A percentile compares a stretch with the other conserved stretches of the same genome.
These are phyloP conservation scores for Suillus ampliporus DNA, from an alignment of 768 basidiomycete genomes.

Conservation along the genomic window DNA sequence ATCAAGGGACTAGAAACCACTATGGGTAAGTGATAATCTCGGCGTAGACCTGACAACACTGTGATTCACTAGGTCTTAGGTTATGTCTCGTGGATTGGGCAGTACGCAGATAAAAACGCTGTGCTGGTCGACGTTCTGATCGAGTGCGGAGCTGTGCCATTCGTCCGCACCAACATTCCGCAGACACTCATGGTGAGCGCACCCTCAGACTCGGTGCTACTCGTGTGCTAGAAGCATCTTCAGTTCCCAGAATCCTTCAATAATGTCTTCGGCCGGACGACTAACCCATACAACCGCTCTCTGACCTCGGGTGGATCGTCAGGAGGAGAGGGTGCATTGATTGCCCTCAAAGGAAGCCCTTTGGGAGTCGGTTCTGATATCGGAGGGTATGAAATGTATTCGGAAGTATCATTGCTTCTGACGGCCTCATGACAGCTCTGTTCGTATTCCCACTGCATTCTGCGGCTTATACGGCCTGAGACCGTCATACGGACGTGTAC, in stretches of 20 bases:
- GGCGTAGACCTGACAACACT: too few relatives aligned
- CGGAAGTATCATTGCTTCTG: not conserved
- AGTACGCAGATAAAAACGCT: too few relatives aligned
- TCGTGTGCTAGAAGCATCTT: not conserved
- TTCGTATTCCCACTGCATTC: constrained; percentile 72
- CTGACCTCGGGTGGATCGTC: constrained; percentile 81
- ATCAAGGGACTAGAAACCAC: constrained; percentile 33
- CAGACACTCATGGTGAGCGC: constrained; percentile 70
- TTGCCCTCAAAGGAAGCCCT: constrained; percentile 37
- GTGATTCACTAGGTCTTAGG: too few relatives aligned
- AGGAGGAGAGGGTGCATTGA: constrained; percentile 84
- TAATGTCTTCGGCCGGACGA: constrained; percentile 76
- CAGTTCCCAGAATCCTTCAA: constrained; percentile 84
- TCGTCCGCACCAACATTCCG: constrained; percentile 53
- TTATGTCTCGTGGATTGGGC: too few relatives aligned
- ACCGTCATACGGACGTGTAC: constrained; percentile 71
- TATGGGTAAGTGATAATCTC: too few relatives aligned
- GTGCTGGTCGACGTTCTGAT: too few relatives aligned
- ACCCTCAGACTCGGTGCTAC: not conserved
- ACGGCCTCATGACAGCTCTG: constrained; percentile 49
- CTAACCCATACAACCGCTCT: constrained; percentile 74
- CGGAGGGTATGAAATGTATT: constrained; percentile 56
- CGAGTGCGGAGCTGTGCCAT: too few relatives aligned
- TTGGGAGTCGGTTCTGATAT: constrained; percentile 80
- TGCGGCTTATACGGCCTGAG: constrained; percentile 74